Evolutionary conservation across 371 early-diverging fungal genomes (phyloP).

Genomic region (Lichtheimia hyalospora): DNA sequence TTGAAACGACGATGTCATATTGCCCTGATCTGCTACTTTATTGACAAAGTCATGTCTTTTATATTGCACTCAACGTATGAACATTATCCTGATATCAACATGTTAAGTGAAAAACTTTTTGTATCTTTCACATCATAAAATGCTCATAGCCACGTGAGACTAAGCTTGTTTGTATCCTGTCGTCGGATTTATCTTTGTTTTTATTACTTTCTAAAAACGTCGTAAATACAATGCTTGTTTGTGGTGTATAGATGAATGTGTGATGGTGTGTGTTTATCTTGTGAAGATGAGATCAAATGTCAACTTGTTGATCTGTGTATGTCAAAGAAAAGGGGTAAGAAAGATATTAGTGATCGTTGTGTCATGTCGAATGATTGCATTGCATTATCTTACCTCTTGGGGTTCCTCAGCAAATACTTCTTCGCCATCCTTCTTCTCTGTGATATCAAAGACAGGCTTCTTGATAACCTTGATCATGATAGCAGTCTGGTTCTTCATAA

Average conservation of each 20-base stretch:
- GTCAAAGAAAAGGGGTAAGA: slow-evolving; percentile 30
- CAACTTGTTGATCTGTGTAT: slow-evolving; percentile 22
- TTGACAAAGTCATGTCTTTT: too few species aligned
- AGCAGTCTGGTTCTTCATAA: slow-evolving; percentile 73
- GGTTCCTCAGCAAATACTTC: slow-evolving; percentile 68
- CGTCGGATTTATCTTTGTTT: not conserved
- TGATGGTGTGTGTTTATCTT: slow-evolving; percentile 13
- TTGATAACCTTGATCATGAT: slow-evolving; percentile 76
- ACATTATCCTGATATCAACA: too few species aligned
- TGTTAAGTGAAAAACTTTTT: too few species aligned
- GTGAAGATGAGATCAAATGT: slow-evolving; percentile 43
- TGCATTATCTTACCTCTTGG: slow-evolving; percentile 69
- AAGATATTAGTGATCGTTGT: slow-evolving; percentile 33
- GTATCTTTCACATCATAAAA: too few species aligned
- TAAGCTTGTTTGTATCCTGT: too few species aligned
- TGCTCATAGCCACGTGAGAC: too few species aligned
- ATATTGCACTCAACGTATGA: too few species aligned
- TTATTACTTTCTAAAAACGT: not conserved
- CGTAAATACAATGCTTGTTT: not conserved
- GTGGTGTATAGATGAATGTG: not conserved
- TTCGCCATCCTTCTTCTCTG: slow-evolving; percentile 32
- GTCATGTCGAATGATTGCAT: not conserved
- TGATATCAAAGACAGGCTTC: slow-evolving; percentile 49
- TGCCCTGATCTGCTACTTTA: too few species aligned
- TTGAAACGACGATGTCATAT: too few species aligned